Evolutionary conservation across 2,329 filamentous ascomycete species (phyloP), one percentile per base, ranked within the genome.

Genomic region (Diplocarpon rosae): DNA sequence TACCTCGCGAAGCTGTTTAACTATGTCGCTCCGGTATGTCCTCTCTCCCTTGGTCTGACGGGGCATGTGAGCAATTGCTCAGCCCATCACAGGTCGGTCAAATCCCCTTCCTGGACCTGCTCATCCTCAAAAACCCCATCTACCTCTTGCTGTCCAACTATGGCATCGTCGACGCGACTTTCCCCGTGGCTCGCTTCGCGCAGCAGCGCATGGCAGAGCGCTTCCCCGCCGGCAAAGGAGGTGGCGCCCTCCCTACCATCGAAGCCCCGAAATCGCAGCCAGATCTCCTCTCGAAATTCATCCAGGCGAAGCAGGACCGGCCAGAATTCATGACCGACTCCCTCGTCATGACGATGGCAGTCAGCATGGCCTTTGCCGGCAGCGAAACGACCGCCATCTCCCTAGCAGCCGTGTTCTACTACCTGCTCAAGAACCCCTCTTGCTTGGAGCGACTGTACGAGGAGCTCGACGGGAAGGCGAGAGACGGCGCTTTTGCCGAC

Each of bases 351-450:
- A 80, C 80, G 6, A 81, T 83, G 65, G 80, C 79, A 39, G 75
- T 80, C n/a, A 78, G 71, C 46, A 85, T 85, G 80, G 73, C 73
- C 0, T 77, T 83, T 53, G 85, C 85, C 0, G 84, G 85, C 3
- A 82, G 76, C 2, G 85, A 92, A 62, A 90, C 85, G 0, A 90
- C 85, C 0, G 84, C 82, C 32, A 89, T 89, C 57, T 78, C 75
- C 6, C 69, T 89, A 0, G 75, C 75, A 5, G 72, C 78, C 6
- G 73, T 88, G 0, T 85, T 90, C 56, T 89, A 89, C 63, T 80
- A 78, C 61, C 65, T 89, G 3, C 69, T 88, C 30, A 80, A 79
- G 56, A 75, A 78, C 54, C 78, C 79, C 0, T 31, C 53, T 0
- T 69, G 69, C 12, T 73, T 83, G 48, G 57, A 61, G 2, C 71